Base-by-base conservation (phyloP, 208 protist species). In the Crithidia fasciculata region DNA sequence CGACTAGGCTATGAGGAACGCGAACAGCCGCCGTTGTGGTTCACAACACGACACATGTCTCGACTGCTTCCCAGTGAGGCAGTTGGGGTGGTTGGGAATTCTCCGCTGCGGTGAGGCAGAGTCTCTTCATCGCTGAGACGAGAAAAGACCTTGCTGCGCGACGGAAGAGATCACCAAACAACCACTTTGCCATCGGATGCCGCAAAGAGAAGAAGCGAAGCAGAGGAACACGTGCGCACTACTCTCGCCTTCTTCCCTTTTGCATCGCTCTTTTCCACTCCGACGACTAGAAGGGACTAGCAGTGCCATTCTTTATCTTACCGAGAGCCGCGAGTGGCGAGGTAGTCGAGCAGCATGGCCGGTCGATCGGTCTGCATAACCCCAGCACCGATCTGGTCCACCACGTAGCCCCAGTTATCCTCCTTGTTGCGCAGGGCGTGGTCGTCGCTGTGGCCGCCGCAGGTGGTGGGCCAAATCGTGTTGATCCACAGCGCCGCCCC, bases 281-380 rank as follows among this genome's bases (percentile, higher is more conserved):
- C 15, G 2, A 0, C n/a, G 8, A 55, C 0, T 55, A 49, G 45
- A 49, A 49, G 12, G 45, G 28, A 28, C 28, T 28, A 28, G 0
- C 28, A 28, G 28, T 28, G 1, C 28, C 28, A 41, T 53, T 15
- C 40, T n/a, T 44, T 37, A 55, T 41, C 40, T 76, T 59, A 85
- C 16, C 73, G 80, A 57, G 56, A 58, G 7, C 80, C 86, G 15
- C 75, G 75, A 12, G 53, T 49, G 37, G 79, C 50, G 1, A 91
- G 74, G 77, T 91, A 91, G 0, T 66, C 39, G 18, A 91, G 76
- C 44, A 91, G 69, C 74, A 86, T 74, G n/a, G 72, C 67, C 43
- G 86, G 86, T 0, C 86, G 76, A 58, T 91, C 86, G 3, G 86
- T 91, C 63, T 91, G 86, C 19, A 91, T 69, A 70, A 91, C 77